Base-by-base conservation (phyloP, 2,329 filamentous ascomycete species). In the Alternaria panax region DNA sequence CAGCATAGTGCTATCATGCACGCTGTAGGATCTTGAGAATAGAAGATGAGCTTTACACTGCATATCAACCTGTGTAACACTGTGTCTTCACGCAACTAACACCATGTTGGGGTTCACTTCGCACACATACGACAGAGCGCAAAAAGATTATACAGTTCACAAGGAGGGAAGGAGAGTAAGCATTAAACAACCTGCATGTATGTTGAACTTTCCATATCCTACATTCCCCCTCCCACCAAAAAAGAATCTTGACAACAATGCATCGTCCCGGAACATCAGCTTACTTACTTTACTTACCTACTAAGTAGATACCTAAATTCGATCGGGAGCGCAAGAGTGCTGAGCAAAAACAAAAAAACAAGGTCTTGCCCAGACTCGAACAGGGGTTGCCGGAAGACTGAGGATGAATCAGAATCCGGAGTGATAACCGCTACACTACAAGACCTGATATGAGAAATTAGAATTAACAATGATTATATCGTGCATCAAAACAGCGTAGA, bases 361-460 rank as follows among this genome's bases (percentile, higher is more conserved):
- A 69, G 65, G 60, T 67, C 60, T 59, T 70, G 64, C 67, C 65
- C 62, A 54, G 67, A 68, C 48, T 67, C 62, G 65, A 68, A 68
- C 65, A 55, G 64, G 67, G 67, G 67, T 68, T 65, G 64, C 65
- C 67, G 64, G 66, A 69, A 68, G 34, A 53, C 36, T 63, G 58
- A 63, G n/a, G 5, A 8, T 41, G 9, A 7, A 54, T 70, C 67
- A 70, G 67, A 70, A 70, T 70, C 67, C 64, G 67, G 64, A 68
- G 67, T 70, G 67, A 68, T 70, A 63, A 70, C 67, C 67, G 60
- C 67, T 70, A 67, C 60, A 67, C 59, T 63, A 65, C 59, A 63
- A 60, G 61, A 62, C 62, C 51, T n/a, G n/a, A n/a, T 47, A 54
- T 59, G 32, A n/a, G 2, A 27, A 24, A 16, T 27, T 2, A 9